Percentiles rank a stretch among this genome's conserved stretches.
Conservation (phyloP, 306 rosid genomes). For the Medicago lupulina region DNA sequence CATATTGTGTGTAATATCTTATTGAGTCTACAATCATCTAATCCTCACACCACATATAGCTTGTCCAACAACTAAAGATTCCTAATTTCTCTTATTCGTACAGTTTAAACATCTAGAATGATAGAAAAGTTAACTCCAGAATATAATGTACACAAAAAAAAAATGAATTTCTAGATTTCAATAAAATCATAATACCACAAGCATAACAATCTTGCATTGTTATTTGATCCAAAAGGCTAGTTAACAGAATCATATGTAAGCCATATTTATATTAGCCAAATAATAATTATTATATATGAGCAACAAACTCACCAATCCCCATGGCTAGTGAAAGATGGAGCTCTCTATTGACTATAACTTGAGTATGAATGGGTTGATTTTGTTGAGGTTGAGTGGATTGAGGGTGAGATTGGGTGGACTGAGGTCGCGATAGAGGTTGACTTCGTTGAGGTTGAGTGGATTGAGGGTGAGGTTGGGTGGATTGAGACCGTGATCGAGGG, state of each 20-base stretch:
- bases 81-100: not conserved
- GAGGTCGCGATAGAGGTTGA: too few relatives aligned
- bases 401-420: too few relatives aligned
- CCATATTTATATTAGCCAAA: too few relatives aligned
- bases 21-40: not conserved
- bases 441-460: too few relatives aligned
- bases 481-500: too few relatives aligned
- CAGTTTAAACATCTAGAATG: not conserved
- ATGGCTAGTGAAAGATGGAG: too few relatives aligned
- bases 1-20: not conserved
- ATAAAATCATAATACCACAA: slow-evolving; percentile 13
- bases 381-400: too few relatives aligned
- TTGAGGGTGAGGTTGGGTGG: too few relatives aligned
- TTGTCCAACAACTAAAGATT: slow-evolving; percentile 31
- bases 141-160: not conserved
- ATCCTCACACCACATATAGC: not conserved
- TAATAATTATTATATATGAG: too few relatives aligned
- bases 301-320: too few relatives aligned
- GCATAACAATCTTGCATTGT: slow-evolving; percentile 2
- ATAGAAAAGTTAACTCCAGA: not conserved
- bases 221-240: slow-evolving; percentile 1
- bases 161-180: not conserved
- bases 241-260: not conserved
- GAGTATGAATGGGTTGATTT: too few relatives aligned
- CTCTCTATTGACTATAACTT: too few relatives aligned